Percentiles rank a stretch among this genome's conserved stretches.
Evolutionary conservation across 2,329 filamentous ascomycete genomes (phyloP).

Genomic region (Chrysosporium queenslandicum): DNA sequence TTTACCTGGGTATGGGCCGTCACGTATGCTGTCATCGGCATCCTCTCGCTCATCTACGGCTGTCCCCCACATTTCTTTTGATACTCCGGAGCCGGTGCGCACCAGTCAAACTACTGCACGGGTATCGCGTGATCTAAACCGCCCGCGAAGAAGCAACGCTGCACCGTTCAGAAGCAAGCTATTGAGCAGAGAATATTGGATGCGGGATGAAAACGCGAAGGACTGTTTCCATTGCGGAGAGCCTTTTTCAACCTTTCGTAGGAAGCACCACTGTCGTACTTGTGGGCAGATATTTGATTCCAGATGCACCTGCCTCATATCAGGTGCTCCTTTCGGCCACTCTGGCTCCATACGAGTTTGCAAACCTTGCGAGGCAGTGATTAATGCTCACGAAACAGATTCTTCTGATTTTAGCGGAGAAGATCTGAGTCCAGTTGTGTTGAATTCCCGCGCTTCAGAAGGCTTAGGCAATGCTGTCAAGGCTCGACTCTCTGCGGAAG

Average conservation of each 20-base stretch:
- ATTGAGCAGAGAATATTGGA: conserved; percentile 94
- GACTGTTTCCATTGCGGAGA: conserved; percentile 91
- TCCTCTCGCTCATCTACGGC: conserved; percentile 37
- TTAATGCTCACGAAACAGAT: conserved; percentile 79
- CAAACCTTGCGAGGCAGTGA: conserved; percentile 83
- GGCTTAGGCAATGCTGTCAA: conserved; percentile 41
- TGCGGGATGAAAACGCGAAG: conserved; percentile 96
- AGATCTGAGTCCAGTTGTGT: conserved; percentile 52
- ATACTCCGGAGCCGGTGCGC: conserved; percentile 16
- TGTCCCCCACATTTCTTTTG: conserved; percentile 25
- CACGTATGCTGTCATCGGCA: conserved; percentile 34
- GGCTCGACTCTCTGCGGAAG: conserved; percentile 37
- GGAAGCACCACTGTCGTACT: conserved; percentile 89
- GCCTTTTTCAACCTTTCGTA: conserved; percentile 81
- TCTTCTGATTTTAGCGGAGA: conserved; percentile 86
- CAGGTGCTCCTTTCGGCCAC: conserved; percentile 79
- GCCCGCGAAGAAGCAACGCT: conserved; percentile 18
- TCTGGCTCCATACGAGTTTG: conserved; percentile 77
- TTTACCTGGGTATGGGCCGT: conserved; percentile 36
- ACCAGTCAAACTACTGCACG: conserved; percentile 10
- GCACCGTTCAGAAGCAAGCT: conserved; percentile 62
- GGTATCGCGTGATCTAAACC: not conserved
- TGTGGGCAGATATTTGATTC: conserved; percentile 99
- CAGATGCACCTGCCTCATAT: conserved; percentile 86
- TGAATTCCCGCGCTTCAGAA: conserved; percentile 50